phyloP scores from a whole-genome alignment of 495 filamentous ascomycete species.

The Talaromyces nanjingensis region DNA sequence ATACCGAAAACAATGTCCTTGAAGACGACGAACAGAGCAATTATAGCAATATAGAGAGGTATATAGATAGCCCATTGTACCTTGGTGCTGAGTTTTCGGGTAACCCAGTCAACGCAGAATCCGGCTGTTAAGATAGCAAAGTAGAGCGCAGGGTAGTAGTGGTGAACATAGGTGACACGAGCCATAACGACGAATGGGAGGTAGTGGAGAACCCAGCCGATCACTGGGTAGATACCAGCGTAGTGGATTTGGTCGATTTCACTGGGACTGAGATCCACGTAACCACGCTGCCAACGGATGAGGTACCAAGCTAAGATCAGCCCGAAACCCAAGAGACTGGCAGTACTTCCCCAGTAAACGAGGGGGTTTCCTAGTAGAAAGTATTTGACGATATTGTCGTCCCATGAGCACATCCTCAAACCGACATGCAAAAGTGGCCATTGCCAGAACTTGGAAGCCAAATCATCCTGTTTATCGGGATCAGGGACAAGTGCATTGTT shows the following conservation, averaged over 20 bases:
- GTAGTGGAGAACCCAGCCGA: slow-evolving; percentile 96
- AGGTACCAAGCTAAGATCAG: slow-evolving; percentile 75
- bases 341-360: slow-evolving; percentile 92
- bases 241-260: slow-evolving; percentile 95
- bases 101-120: slow-evolving; percentile 81
- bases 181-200: slow-evolving; percentile 95
- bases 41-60: slow-evolving; percentile 61
- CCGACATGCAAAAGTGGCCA: slow-evolving; percentile 96
- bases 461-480: slow-evolving; percentile 97
- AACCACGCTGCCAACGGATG: slow-evolving; percentile 94
- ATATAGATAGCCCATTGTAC: slow-evolving; percentile 58
- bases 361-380: slow-evolving; percentile 95
- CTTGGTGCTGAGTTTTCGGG: slow-evolving; percentile 52
- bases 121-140: slow-evolving; percentile 88
- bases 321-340: slow-evolving; percentile 63
- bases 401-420: slow-evolving; percentile 97
- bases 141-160: slow-evolving; percentile 98
- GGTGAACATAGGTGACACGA: slow-evolving; percentile 96
- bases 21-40: slow-evolving; percentile 82
- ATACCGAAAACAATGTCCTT: slow-evolving; percentile 96
- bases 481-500: slow-evolving; percentile 98
- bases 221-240: slow-evolving; percentile 79
- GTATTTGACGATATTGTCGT: slow-evolving; percentile 92
- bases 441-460: slow-evolving; percentile 96
- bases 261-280: slow-evolving; percentile 66